A percentile compares a stretch with the other conserved stretches of the same genome.
phyloP scores from a whole-genome alignment of 805 yeast genomes.

The Myxozyma lipomycoides region DNA sequence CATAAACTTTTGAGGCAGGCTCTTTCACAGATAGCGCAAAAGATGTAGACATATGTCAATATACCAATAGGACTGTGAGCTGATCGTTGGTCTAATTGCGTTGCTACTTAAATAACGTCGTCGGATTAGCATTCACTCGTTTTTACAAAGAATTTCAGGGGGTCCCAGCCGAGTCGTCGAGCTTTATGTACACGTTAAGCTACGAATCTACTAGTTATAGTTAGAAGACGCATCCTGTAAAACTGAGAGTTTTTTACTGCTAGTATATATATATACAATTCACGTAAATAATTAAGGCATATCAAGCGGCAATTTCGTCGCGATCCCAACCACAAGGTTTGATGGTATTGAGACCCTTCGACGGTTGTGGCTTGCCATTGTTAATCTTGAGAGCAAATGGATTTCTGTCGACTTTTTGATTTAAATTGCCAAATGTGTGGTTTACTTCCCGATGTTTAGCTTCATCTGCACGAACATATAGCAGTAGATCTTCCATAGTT shows the following conservation, averaged over 20 bases:
- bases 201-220: too few species aligned
- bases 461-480: constrained; percentile 68
- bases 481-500: constrained; percentile 55
- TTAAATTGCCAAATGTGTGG: constrained; percentile 67
- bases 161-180: too few species aligned
- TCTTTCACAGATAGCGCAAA: constrained; percentile 12
- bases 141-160: too few species aligned
- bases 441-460: constrained; percentile 77
- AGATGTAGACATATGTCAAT: constrained; percentile 27
- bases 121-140: too few species aligned
- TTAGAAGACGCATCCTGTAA: too few species aligned
- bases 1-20: constrained; percentile 21
- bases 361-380: constrained; percentile 37
- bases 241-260: too few species aligned
- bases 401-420: constrained; percentile 53
- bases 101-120: too few species aligned
- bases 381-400: constrained; percentile 55
- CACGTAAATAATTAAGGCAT: too few species aligned
- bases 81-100: background rate
- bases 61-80: too few species aligned
- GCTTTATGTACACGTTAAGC: too few species aligned
- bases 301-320: constrained; percentile 37
- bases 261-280: too few species aligned
- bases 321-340: constrained; percentile 39
- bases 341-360: constrained; percentile 33